Evolutionary conservation across 2,329 filamentous ascomycete genomes (phyloP).

Genomic region (Colletotrichum tropicicola): DNA sequence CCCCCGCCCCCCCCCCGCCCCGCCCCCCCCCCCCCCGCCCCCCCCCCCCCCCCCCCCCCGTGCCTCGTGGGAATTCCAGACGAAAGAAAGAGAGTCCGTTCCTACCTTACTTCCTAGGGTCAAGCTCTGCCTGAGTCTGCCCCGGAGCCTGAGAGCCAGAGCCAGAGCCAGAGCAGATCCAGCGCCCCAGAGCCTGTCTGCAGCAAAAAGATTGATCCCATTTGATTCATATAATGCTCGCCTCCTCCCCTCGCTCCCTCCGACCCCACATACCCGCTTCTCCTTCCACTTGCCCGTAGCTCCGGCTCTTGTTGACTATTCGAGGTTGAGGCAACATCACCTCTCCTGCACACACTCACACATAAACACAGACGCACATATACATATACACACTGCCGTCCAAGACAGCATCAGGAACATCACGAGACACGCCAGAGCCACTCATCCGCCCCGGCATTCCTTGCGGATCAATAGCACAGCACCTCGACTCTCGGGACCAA

Average conservation of each 20-base stretch:
- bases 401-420: conserved; percentile 9
- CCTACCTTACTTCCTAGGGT: conserved; percentile 6
- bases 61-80: conserved; percentile 28
- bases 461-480: background rate
- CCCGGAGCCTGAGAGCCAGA: background rate
- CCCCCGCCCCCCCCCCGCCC: no score
- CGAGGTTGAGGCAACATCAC: conserved; percentile 12
- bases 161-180: background rate
- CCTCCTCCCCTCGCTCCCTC: conserved; percentile 1
- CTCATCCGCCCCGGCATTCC: conserved; percentile 19
- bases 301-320: conserved; percentile 23
- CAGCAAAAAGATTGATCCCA: conserved; percentile 26
- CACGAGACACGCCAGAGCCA: conserved; percentile 15
- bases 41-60: no score
- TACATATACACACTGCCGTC: background rate
- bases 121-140: conserved; percentile 3
- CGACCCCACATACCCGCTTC: conserved; percentile 18
- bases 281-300: conserved; percentile 22
- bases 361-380: background rate
- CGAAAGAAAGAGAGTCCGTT: conserved; percentile 30
- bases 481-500: background rate
- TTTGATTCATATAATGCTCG: conserved; percentile 26
- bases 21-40: no score
- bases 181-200: background rate
- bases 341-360: background rate